Percentiles rank a stretch among this genome's conserved stretches.
Evolutionary conservation across 305 asterid species (phyloP).

Genomic region (Nicotiana rustica): DNA sequence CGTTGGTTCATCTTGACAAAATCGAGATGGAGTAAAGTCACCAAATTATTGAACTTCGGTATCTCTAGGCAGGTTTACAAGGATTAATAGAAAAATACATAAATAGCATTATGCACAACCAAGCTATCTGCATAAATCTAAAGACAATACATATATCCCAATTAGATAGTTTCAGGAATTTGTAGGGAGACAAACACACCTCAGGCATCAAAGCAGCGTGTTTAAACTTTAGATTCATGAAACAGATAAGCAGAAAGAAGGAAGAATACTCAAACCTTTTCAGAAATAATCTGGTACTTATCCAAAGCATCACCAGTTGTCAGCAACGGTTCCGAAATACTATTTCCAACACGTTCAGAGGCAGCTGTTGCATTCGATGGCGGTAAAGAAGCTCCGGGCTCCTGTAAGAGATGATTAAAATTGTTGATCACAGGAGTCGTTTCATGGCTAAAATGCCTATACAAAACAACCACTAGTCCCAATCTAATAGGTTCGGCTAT

Average conservation of each 20-base stretch:
- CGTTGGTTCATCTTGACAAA: not conserved
- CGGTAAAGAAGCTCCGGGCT: slow-evolving; percentile 60
- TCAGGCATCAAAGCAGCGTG: not conserved
- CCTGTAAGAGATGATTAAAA: slow-evolving; percentile 52
- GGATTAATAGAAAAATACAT: not conserved
- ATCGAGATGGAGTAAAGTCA: not conserved
- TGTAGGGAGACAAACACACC: not conserved
- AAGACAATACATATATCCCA: not conserved
- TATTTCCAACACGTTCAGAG: slow-evolving; percentile 70
- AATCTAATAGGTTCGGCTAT: not conserved
- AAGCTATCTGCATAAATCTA: slow-evolving; percentile 1
- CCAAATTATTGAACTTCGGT: not conserved
- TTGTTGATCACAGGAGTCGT: not conserved
- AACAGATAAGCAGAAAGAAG: slow-evolving; percentile 16
- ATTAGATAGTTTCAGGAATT: not conserved
- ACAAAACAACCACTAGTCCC: slow-evolving; percentile 28
- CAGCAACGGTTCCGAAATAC: slow-evolving; percentile 65
- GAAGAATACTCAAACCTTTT: slow-evolving; percentile 65
- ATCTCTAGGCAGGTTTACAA: not conserved
- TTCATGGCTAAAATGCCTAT: not conserved
- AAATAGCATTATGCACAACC: not conserved
- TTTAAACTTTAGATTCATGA: slow-evolving; percentile 2
- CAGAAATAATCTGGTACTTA: slow-evolving; percentile 84
- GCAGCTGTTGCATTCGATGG: slow-evolving; percentile 61
- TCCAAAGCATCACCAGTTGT: slow-evolving; percentile 94